These are phyloP conservation scores for Aspergillus unguis DNA, from an alignment of 2,329 filamentous ascomycete genomes.

Conservation along the genomic window DNA sequence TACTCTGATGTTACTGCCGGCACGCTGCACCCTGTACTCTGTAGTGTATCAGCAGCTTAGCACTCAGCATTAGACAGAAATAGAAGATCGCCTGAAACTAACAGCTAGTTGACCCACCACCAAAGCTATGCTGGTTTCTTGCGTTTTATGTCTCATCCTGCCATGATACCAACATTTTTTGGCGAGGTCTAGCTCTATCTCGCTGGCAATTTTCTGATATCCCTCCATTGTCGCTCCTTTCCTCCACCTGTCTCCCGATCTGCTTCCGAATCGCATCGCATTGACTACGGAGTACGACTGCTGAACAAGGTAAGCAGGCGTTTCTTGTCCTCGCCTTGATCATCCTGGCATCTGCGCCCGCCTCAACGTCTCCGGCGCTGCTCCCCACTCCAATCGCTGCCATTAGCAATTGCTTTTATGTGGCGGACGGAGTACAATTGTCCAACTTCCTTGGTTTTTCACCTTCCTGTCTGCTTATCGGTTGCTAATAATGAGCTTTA, in stretches of 20 bases:
- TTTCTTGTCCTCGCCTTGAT: not conserved
- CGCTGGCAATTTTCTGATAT: not conserved
- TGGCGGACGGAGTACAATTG: not conserved
- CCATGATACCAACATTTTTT: not conserved
- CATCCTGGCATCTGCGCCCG: not conserved
- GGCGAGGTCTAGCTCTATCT: not conserved
- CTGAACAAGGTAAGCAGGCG: not conserved
- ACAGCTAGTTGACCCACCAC: slow-evolving; percentile 4
- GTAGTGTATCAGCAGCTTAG: not conserved
- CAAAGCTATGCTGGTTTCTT: not conserved
- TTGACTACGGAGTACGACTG: not conserved
- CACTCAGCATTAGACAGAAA: slow-evolving; percentile 10
- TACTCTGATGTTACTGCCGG: not conserved
- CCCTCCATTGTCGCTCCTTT: not conserved
- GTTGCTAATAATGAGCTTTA: slow-evolving; percentile 6
- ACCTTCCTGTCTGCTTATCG: slow-evolving; percentile 4
- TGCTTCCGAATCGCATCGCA: not conserved
- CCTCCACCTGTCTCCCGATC: too few species aligned
- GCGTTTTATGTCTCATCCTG: slow-evolving; percentile 4
- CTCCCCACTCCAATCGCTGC: slow-evolving; percentile 12
- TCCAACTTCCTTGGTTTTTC: slow-evolving; percentile 7
- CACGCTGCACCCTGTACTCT: not conserved
- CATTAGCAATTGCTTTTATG: slow-evolving; percentile 3
- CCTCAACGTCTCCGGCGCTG: slow-evolving; percentile 6
- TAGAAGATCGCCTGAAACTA: slow-evolving; percentile 22